Percentiles rank a stretch among this genome's conserved stretches.
Evolutionary conservation across 169 alveolate genomes (phyloP).

Genomic region (Plasmodium fragile): DNA sequence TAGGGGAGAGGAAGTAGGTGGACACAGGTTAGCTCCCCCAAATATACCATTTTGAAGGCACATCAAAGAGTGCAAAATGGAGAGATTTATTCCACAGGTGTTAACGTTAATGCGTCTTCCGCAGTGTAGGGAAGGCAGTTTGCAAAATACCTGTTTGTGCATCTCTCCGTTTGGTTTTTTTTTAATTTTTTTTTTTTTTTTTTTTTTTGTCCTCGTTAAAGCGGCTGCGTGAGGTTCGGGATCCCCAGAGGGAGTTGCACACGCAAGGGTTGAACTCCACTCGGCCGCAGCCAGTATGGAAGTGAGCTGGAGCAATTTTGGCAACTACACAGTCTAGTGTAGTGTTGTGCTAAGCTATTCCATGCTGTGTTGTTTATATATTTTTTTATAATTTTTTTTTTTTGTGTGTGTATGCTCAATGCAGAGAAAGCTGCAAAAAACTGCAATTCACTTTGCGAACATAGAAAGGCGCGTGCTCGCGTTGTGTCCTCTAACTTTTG

Average conservation of each 20-base stretch:
- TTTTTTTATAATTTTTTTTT: neutral
- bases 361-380: neutral
- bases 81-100: neutral
- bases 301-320: neutral
- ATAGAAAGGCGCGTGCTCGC: neutral
- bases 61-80: neutral
- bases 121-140: neutral
- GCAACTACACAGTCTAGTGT: neutral
- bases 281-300: neutral
- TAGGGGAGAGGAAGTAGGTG: neutral
- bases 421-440: neutral
- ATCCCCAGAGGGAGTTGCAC: neutral
- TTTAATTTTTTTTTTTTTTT: too few species aligned
- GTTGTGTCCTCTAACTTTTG: neutral
- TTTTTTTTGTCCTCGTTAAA: neutral
- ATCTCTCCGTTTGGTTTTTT: neutral
- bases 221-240: neutral
- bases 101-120: neutral
- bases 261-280: neutral
- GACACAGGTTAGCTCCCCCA: too few species aligned
- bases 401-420: neutral
- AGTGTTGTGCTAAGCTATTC: neutral
- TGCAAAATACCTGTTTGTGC: neutral
- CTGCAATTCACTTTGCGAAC: neutral
- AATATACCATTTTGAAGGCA: neutral